Conservation (phyloP, 306 rosid species). For the Pyrus betulifolia region DNA sequence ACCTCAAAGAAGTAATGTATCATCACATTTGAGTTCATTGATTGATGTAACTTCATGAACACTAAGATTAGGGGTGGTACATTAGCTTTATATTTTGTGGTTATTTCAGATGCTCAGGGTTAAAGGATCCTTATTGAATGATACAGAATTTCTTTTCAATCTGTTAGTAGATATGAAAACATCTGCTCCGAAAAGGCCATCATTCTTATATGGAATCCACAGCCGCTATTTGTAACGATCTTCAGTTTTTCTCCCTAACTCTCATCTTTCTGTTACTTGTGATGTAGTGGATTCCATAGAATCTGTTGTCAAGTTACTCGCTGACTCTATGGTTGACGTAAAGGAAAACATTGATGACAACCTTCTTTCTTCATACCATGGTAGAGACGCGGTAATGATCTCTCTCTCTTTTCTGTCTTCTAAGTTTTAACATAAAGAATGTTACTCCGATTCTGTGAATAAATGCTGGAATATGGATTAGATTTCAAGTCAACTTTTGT, state of each 20-base stretch:
- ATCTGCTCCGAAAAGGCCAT: neutral
- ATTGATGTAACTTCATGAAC: neutral
- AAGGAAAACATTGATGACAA: conserved; percentile 74
- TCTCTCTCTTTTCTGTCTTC: neutral
- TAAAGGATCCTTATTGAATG: neutral
- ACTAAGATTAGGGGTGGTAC: neutral
- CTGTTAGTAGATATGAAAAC: neutral
- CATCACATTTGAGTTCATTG: neutral
- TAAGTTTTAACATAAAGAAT: neutral
- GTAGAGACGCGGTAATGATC: conserved; percentile 35
- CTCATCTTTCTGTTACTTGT: conserved; percentile 8
- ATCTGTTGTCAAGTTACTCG: conserved; percentile 50
- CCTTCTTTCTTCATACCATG: conserved; percentile 41
- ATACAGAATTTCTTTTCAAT: neutral
- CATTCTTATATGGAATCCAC: neutral
- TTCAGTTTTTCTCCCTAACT: conserved; percentile 3
- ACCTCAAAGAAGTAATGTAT: neutral
- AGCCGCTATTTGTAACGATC: neutral
- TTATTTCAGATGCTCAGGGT: neutral
- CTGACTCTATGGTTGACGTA: conserved; percentile 45
- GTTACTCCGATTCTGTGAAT: neutral
- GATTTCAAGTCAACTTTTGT: neutral
- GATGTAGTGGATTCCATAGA: conserved; percentile 37
- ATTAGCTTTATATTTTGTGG: neutral
- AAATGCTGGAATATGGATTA: neutral